Percentiles rank a stretch among this genome's conserved stretches.
These are phyloP conservation scores for Penicillium cinerascens DNA, from an alignment of 495 filamentous ascomycete species.

Conservation along the genomic window DNA sequence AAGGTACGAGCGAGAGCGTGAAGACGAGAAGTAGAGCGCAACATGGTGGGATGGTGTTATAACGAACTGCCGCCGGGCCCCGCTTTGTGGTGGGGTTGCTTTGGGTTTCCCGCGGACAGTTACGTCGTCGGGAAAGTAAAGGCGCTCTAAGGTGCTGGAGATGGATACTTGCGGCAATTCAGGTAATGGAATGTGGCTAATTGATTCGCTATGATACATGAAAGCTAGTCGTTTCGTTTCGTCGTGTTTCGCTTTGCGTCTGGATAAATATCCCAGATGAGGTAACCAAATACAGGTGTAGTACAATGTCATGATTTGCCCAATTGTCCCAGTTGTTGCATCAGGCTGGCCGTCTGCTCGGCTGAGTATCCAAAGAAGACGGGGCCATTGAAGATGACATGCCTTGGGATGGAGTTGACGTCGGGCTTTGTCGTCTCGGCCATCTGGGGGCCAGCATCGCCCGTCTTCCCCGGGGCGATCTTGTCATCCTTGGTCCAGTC, in stretches of 20 bases:
- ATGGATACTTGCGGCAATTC: too few relatives aligned
- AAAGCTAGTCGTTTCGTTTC: slow-evolving; percentile 20
- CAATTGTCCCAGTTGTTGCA: slow-evolving; percentile 50
- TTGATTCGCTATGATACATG: not conserved
- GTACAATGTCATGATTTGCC: slow-evolving; percentile 4
- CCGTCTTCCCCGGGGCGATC: not conserved
- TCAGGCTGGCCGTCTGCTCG: slow-evolving; percentile 68
- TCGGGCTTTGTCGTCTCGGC: slow-evolving; percentile 12
- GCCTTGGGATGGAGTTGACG: slow-evolving; percentile 34
- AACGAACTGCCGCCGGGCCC: slow-evolving; percentile 14
- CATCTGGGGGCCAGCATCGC: slow-evolving; percentile 3
- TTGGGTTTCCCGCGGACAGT: slow-evolving; percentile 30
- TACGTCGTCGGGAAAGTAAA: slow-evolving; percentile 1
- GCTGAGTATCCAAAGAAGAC: slow-evolving; percentile 86
- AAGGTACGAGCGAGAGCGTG: slow-evolving; percentile 20
- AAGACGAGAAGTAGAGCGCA: slow-evolving; percentile 26
- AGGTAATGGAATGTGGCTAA: not conserved
- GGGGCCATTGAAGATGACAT: slow-evolving; percentile 79
- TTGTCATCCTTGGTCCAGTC: slow-evolving; percentile 12
- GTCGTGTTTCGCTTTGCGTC: slow-evolving; percentile 13
- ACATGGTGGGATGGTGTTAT: slow-evolving; percentile 19
- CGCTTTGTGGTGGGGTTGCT: slow-evolving; percentile 8
- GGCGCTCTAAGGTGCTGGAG: not conserved
- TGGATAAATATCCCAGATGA: not conserved
- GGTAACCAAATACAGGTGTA: not conserved